Evolutionary conservation across 257 asterid genomes (phyloP).

Genomic region (Mentha longifolia): DNA sequence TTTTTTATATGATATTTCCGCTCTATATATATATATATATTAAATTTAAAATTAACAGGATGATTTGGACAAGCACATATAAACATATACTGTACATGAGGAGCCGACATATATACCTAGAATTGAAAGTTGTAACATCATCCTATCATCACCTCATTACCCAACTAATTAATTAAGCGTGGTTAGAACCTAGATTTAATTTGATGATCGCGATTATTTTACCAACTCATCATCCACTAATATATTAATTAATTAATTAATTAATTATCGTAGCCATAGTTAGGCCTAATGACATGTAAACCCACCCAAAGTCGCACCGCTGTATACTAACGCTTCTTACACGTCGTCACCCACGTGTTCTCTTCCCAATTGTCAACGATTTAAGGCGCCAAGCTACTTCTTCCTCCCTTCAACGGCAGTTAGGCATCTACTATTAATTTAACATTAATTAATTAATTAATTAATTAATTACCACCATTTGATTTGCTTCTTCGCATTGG

Average conservation of each 20-base stretch:
- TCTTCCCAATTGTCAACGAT: constrained; percentile 53
- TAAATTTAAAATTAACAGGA: too few relatives aligned
- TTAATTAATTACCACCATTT: constrained; percentile 1
- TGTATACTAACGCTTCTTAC: constrained; percentile 25
- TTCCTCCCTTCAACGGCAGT: constrained; percentile 55
- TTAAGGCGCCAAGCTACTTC: constrained; percentile 57
- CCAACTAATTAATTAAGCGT: constrained; percentile 35
- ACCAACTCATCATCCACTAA: constrained; percentile 72
- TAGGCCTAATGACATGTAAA: constrained; percentile 84
- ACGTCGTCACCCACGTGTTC: constrained; percentile 55
- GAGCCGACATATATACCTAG: constrained; percentile 44
- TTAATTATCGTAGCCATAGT: constrained; percentile 21
- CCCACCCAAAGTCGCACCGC: constrained; percentile 50
- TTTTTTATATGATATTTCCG: too few relatives aligned
- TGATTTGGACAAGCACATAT: too few relatives aligned
- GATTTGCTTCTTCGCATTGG: constrained; percentile 30
- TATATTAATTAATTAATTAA: constrained; percentile 37
- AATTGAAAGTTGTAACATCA: constrained; percentile 28
- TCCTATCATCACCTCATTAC: constrained; percentile 25
- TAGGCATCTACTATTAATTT: constrained; percentile 49
- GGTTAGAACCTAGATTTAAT: constrained; percentile 51
- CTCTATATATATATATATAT: too few relatives aligned
- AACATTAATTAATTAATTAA: not conserved
- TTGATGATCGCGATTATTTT: constrained; percentile 23
- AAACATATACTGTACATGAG: too few relatives aligned